Evolutionary conservation across 75 land plant genomes (phyloP).

Genomic region (Pinus taeda): DNA sequence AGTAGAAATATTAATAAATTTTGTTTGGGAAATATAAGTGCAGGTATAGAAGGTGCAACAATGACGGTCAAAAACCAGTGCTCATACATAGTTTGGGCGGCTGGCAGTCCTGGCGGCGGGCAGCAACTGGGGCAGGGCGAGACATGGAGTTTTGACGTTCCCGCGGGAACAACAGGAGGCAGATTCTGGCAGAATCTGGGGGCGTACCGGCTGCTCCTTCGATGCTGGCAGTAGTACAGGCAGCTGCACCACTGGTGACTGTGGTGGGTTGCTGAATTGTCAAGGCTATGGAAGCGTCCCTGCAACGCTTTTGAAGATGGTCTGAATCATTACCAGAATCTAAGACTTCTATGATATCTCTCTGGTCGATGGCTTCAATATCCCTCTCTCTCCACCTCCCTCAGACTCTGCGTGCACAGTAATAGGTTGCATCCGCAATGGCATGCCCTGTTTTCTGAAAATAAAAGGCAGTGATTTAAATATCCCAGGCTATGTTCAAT

Average conservation of each 20-base stretch:
- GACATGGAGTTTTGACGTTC: not conserved
- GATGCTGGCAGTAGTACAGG: constrained; percentile 17
- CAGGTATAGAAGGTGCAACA: not conserved
- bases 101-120: not conserved
- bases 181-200: constrained; percentile 74
- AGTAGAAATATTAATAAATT: too few relatives aligned
- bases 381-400: not conserved
- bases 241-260: constrained; percentile 62
- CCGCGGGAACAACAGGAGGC: constrained; percentile 29
- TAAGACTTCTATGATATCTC: not conserved
- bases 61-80: not conserved
- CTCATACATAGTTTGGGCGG: not conserved
- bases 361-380: not conserved
- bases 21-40: not conserved
- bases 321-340: not conserved
- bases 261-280: constrained; percentile 49
- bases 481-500: too few relatives aligned
- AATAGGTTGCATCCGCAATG: not conserved
- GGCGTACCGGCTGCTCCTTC: constrained; percentile 48
- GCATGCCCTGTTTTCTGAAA: too few relatives aligned
- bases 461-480: too few relatives aligned
- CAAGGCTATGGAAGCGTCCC: constrained; percentile 54
- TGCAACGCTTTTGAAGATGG: constrained; percentile 41
- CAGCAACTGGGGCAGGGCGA: not conserved
- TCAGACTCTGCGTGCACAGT: not conserved